Evolutionary conservation across 768 basidiomycete species (phyloP), one percentile per base, ranked within the genome.

Genomic region (Xerocomus spinulosus): DNA sequence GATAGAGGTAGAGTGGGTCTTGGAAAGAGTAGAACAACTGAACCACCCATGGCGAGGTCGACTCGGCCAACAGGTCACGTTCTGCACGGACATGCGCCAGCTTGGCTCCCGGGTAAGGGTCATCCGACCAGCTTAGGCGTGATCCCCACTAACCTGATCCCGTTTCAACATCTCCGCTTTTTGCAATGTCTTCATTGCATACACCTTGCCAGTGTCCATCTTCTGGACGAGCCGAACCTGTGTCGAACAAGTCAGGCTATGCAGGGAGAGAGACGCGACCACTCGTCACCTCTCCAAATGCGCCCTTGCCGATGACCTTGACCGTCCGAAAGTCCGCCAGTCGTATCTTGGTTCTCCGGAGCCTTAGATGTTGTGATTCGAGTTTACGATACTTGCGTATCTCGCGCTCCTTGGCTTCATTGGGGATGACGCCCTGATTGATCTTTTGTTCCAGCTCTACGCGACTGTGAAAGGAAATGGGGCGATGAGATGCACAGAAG

Each of bases 141-240:
- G 29, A 33, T 21, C 37, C 5, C 18, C 14, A 58, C 82, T 48
- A 46, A 92, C 95, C 80, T 98, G 95, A 67, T 99, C 95, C 58
- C 95, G 91, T 69, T 96, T 95, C 74, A 99, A 85, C 95, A 99
- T 99, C 69, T 99, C 95, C 33, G 87, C 85, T 73, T 99, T 99
- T 70, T 91, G 85, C 63, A 99, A 69, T 54, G 93, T 96, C 78
- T 99, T 99, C 95, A 99, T 98, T 29, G 95, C 95, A 66, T 97
- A 99, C 37, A 99, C 95, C 73, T 93, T 95, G 44, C 88, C 92
- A 2, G 95, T 97, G 64, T 98, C 95, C 45, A 85, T 80, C 71
- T 99, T 99, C 68, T 99, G 95, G 35, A 96, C 93, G 35, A 99
- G 74, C 47, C 95, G 83, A 29, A 97, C 93, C 90, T 92, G 47